Percentiles rank a stretch among this genome's conserved stretches.
These are phyloP conservation scores for Forsythia viridissima DNA, from an alignment of 257 asterid species.

Conservation along the genomic window DNA sequence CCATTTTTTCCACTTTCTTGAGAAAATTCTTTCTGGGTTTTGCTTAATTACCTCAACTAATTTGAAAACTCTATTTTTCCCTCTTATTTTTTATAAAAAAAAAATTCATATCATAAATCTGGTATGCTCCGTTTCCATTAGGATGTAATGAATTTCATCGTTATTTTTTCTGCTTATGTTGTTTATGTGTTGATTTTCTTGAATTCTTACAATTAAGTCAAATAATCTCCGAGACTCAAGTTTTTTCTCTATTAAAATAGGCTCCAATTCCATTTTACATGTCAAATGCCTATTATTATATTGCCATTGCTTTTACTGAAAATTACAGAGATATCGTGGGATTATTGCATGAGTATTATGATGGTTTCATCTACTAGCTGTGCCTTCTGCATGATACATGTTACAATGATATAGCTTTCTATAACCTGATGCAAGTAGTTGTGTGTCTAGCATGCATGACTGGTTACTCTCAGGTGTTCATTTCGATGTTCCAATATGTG, in stretches of 20 bases:
- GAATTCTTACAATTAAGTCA: too few relatives aligned
- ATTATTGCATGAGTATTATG: conserved; percentile 10
- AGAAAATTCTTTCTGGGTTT: too few relatives aligned
- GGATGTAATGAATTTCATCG: too few relatives aligned
- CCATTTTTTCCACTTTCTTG: background rate
- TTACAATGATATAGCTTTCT: background rate
- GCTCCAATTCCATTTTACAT: conserved; percentile 5
- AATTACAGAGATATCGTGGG: background rate
- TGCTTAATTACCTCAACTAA: too few relatives aligned
- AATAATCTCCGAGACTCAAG: background rate
- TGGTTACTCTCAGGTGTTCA: background rate
- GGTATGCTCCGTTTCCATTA: too few relatives aligned
- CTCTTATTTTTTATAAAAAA: too few relatives aligned
- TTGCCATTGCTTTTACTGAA: too few relatives aligned
- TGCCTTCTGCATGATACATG: conserved; percentile 3
- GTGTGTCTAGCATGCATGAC: background rate
- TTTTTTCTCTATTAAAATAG: background rate
- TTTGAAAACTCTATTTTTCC: too few relatives aligned
- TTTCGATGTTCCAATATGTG: too few relatives aligned
- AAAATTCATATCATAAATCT: too few relatives aligned
- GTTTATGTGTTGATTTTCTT: too few relatives aligned
- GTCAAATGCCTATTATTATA: background rate
- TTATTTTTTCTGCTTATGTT: too few relatives aligned
- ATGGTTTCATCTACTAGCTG: conserved; percentile 38
- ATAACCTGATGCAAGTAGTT: background rate